Percentiles rank a stretch among this genome's conserved stretches.
Conservation (phyloP, 2,329 filamentous ascomycete species). For the Talaromyces amestolkiae region DNA sequence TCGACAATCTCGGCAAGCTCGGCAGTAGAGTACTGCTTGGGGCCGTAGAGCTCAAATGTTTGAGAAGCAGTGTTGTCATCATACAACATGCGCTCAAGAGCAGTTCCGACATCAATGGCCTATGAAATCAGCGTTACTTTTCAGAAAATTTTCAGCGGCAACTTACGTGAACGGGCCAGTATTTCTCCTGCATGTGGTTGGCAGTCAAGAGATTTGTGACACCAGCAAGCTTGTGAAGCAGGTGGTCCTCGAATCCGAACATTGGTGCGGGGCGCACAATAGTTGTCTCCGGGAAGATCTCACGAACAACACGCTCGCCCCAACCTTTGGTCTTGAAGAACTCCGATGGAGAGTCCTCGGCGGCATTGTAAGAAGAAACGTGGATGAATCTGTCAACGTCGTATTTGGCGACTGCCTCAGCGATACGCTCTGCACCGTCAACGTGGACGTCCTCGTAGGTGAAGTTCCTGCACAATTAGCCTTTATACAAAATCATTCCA, state of each 20-base stretch:
- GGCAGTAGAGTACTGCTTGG: constrained; percentile 83
- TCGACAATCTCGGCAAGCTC: constrained; percentile 87
- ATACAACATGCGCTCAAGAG: constrained; percentile 83
- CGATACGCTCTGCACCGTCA: constrained; percentile 87
- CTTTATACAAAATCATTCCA: not conserved
- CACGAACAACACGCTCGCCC: constrained; percentile 78
- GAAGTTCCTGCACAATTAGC: constrained; percentile 73
- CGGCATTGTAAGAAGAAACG: constrained; percentile 90
- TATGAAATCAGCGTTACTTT: constrained; percentile 33
- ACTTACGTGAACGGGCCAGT: constrained; percentile 83
- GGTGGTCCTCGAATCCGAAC: constrained; percentile 91
- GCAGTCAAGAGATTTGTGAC: constrained; percentile 79
- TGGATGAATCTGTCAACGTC: constrained; percentile 96
- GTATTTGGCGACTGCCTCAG: constrained; percentile 93
- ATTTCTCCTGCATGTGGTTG: constrained; percentile 90
- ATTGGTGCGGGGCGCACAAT: constrained; percentile 91
- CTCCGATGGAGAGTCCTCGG: constrained; percentile 74
- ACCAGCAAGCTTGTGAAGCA: constrained; percentile 80
- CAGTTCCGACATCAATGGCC: constrained; percentile 85
- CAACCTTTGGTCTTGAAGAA: constrained; percentile 89
- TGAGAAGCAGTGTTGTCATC: constrained; percentile 87
- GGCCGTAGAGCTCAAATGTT: constrained; percentile 92
- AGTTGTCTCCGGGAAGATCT: constrained; percentile 93
- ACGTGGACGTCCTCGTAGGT: constrained; percentile 88
- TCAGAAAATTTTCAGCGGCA: not conserved